Evolutionary conservation across 2,329 filamentous ascomycete genomes (phyloP).

Genomic region (Rutstroemia sp.): DNA sequence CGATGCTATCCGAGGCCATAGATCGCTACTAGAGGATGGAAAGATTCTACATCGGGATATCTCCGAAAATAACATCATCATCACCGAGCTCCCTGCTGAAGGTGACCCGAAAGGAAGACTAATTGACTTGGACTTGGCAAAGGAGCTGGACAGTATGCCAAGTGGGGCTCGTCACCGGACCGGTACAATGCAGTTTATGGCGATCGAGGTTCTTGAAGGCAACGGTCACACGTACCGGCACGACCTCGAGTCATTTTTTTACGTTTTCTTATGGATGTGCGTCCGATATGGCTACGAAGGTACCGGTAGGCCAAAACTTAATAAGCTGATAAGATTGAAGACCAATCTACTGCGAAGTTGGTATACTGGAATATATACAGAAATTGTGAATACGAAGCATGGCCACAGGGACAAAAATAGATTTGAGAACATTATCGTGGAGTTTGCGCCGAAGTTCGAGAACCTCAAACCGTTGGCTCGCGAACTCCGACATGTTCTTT

Average conservation of each 20-base stretch:
- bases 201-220: conserved; percentile 30
- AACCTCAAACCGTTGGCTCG: conserved; percentile 16
- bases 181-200: conserved; percentile 33
- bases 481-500: conserved; percentile 14
- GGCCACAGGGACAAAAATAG: conserved; percentile 14
- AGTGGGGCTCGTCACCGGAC: conserved; percentile 23
- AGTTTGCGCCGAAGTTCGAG: conserved; percentile 25
- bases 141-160: conserved; percentile 20
- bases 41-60: conserved; percentile 33
- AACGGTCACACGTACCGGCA: conserved; percentile 30
- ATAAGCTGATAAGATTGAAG: conserved; percentile 10
- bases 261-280: conserved; percentile 10
- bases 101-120: conserved; percentile 10
- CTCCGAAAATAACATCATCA: conserved; percentile 33
- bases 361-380: conserved; percentile 24
- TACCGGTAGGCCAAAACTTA: conserved; percentile 8
- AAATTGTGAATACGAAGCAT: conserved; percentile 22
- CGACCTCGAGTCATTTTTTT: conserved; percentile 31
- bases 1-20: conserved; percentile 32
- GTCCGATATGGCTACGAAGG: conserved; percentile 3
- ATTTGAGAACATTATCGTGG: conserved; percentile 23
- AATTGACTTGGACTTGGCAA: conserved; percentile 29
- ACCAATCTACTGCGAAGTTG: conserved; percentile 15
- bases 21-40: conserved; percentile 28
- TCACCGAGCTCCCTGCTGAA: conserved; percentile 16